Percentiles rank a stretch among this genome's conserved stretches.
These are phyloP conservation scores for Neurospora sp. DNA, from an alignment of 495 filamentous ascomycete genomes.

Conservation along the genomic window DNA sequence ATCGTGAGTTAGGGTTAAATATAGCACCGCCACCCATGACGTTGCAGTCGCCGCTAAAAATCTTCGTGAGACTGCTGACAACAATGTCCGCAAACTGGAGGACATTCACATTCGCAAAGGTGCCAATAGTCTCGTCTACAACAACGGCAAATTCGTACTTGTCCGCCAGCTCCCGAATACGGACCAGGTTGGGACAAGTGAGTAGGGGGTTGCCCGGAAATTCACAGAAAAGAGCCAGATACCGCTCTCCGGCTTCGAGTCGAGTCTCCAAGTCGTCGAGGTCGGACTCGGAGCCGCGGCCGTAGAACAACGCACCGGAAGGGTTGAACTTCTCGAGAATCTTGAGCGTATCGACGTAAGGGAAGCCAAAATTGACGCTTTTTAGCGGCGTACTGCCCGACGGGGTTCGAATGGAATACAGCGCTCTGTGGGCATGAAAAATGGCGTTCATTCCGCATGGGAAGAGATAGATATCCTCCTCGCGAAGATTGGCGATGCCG, in stretches of 20 bases:
- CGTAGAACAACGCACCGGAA: slow-evolving; percentile 75
- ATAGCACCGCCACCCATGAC: slow-evolving; percentile 92
- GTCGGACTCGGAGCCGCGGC: slow-evolving; percentile 69
- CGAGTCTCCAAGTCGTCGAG: slow-evolving; percentile 75
- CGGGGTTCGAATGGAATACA: slow-evolving; percentile 44
- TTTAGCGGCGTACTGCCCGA: slow-evolving; percentile 37
- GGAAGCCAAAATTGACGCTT: slow-evolving; percentile 75
- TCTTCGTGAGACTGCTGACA: slow-evolving; percentile 88
- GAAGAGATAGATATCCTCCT: slow-evolving; percentile 83
- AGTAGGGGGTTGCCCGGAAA: slow-evolving; percentile 90
- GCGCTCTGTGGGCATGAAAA: slow-evolving; percentile 69
- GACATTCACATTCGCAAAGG: slow-evolving; percentile 90
- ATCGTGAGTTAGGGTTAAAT: slow-evolving; percentile 67
- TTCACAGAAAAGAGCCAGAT: slow-evolving; percentile 84
- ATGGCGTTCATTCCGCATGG: slow-evolving; percentile 93
- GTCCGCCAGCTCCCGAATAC: slow-evolving; percentile 72
- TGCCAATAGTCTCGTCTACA: slow-evolving; percentile 92
- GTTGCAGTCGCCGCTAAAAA: slow-evolving; percentile 95
- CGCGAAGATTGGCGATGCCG: slow-evolving; percentile 61
- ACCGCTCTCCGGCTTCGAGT: slow-evolving; percentile 62
- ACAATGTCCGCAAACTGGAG: slow-evolving; percentile 83
- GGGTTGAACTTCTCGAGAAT: slow-evolving; percentile 91
- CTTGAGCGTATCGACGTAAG: slow-evolving; percentile 94
- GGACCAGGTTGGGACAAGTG: slow-evolving; percentile 68
- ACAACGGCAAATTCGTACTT: slow-evolving; percentile 83